Conservation (phyloP, 371 early-diverging fungal species). For the Zychaea mexicana region DNA sequence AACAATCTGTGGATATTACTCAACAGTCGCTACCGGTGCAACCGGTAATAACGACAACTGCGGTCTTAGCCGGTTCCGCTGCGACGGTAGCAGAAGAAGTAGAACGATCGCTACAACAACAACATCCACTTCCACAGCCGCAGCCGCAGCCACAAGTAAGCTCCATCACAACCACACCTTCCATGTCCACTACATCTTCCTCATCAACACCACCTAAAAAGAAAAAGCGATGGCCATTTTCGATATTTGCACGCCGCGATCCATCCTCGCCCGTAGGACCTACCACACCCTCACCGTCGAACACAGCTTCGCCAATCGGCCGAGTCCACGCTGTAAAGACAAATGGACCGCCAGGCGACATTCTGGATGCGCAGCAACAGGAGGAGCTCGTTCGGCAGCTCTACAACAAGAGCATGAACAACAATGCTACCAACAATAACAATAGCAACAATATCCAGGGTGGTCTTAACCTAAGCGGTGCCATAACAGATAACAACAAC, state of each 20-base stretch:
- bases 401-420: neutral
- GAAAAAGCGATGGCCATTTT: neutral
- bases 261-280: neutral
- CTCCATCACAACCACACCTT: slow-evolving; percentile 4
- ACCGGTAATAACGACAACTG: neutral
- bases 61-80: neutral
- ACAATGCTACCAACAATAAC: neutral
- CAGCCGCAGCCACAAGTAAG: neutral
- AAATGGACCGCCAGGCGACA: slow-evolving; percentile 12
- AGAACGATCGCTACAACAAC: neutral
- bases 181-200: slow-evolving; percentile 5
- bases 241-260: neutral
- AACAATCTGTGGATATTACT: neutral
- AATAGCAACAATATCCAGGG: neutral
- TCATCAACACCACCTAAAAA: slow-evolving; percentile 7
- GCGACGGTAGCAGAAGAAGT: neutral
- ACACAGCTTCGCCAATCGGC: neutral
- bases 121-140: neutral
- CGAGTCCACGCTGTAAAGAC: neutral
- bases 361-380: slow-evolving; percentile 14
- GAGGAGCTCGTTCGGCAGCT: neutral
- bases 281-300: neutral
- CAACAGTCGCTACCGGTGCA: neutral
- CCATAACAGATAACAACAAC: neutral
- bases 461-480: no score